These are phyloP conservation scores for Diutina catenulata DNA, from an alignment of 1,139 yeast genomes.

Conservation along the genomic window DNA sequence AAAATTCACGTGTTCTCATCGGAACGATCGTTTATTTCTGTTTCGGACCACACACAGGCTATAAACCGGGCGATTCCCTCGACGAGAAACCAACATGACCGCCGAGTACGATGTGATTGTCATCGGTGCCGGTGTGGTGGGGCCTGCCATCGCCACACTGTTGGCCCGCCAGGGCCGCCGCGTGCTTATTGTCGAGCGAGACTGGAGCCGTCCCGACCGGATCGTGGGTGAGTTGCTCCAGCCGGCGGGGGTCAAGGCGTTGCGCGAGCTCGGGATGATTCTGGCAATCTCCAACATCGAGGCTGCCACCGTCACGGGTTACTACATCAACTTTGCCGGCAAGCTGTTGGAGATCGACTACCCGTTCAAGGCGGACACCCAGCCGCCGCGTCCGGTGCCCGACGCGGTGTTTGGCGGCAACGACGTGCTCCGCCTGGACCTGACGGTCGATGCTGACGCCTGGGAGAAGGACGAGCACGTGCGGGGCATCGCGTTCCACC, in stretches of 20 bases:
- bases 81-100: not conserved
- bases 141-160: slow-evolving; percentile 86
- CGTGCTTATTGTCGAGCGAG: slow-evolving; percentile 71
- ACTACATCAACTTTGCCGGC: slow-evolving; percentile 60
- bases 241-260: slow-evolving; percentile 85
- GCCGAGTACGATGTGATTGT: slow-evolving; percentile 47
- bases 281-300: slow-evolving; percentile 71
- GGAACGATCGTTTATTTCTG: too few species aligned
- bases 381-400: slow-evolving; percentile 37
- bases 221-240: slow-evolving; percentile 96
- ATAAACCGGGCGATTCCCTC: not conserved
- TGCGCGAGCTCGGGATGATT: slow-evolving; percentile 70
- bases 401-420: slow-evolving; percentile 44
- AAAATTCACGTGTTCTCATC: too few species aligned
- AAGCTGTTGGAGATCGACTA: slow-evolving; percentile 52
- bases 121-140: slow-evolving; percentile 93
- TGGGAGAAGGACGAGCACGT: slow-evolving; percentile 57
- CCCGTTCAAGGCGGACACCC: slow-evolving; percentile 47
- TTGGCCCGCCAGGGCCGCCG: slow-evolving; percentile 82
- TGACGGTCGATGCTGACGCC: slow-evolving; percentile 24
- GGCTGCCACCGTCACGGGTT: slow-evolving; percentile 71
- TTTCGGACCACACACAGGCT: not conserved
- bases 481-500: slow-evolving; percentile 81
- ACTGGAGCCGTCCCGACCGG: slow-evolving; percentile 85
- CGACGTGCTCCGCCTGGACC: slow-evolving; percentile 40